phyloP scores from a whole-genome alignment of 2,329 filamentous ascomycete genomes.

The Xylaria sp. region DNA sequence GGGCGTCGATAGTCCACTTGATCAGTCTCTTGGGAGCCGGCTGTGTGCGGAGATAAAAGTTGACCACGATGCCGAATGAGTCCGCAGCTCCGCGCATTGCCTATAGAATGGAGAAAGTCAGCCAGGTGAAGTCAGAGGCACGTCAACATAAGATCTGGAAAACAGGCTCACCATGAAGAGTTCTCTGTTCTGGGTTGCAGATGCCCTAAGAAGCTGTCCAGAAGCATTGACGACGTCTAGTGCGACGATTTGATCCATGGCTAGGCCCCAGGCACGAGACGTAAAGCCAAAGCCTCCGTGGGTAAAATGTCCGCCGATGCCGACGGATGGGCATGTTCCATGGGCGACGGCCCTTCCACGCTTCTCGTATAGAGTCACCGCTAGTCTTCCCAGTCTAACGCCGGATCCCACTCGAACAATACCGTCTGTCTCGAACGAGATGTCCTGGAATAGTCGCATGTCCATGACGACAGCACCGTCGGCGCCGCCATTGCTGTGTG shows the following conservation, averaged over 20 bases:
- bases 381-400: slow-evolving; percentile 40
- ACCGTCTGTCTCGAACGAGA: slow-evolving; percentile 18
- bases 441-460: slow-evolving; percentile 29
- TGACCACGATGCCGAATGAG: slow-evolving; percentile 36
- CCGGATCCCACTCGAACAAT: slow-evolving; percentile 38
- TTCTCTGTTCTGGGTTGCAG: slow-evolving; percentile 19
- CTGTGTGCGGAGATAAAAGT: slow-evolving; percentile 34
- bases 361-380: slow-evolving; percentile 32
- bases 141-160: too few species aligned
- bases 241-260: slow-evolving; percentile 46
- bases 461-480: slow-evolving; percentile 35
- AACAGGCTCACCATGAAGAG: slow-evolving; percentile 28
- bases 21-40: slow-evolving; percentile 33
- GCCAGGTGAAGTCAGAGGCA: not conserved
- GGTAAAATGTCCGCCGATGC: slow-evolving; percentile 41
- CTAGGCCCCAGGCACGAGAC: slow-evolving; percentile 45
- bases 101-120: slow-evolving; percentile 15
- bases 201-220: slow-evolving; percentile 21
- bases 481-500: slow-evolving; percentile 37
- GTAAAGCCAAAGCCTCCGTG: slow-evolving; percentile 42
- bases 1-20: slow-evolving; percentile 30
- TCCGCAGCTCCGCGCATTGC: slow-evolving; percentile 39
- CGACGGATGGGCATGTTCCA: slow-evolving; percentile 42
- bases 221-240: slow-evolving; percentile 42
- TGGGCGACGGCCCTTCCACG: slow-evolving; percentile 37